Evolutionary conservation across 2,329 filamentous ascomycete genomes (phyloP), one percentile per base, ranked within the genome.

Genomic region (Purpureocillium takamizusanense): DNA sequence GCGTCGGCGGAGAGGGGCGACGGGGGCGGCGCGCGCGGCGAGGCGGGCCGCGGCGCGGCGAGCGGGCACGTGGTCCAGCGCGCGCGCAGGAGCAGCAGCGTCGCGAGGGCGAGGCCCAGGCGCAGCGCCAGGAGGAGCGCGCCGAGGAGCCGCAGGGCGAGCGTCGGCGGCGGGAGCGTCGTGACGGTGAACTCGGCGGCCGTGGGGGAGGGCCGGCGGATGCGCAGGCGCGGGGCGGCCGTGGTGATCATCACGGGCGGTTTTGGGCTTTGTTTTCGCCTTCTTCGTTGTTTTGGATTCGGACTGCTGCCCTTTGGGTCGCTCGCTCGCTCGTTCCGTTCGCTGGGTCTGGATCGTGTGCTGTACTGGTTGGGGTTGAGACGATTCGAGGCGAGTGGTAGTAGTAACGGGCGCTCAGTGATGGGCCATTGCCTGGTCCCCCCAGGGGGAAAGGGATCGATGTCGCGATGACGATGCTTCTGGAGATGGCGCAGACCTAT

Each of bases 141-240:
- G 36, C 70, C 59, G 15, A 73, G 54, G 27, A 72, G 46, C 31
- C 66, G 70, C 7, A 72, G 61, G 2, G 70, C 51, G 13, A 73
- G 43, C 1, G 72, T 72, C 4, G 63, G 56, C 0, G 66, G 62
- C 1, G 84, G 78, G 33, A 79, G 77, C 41, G 89, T 95, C 28
- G 89, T 92, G 40, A 95, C 86, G 23, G 84, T 94, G 70, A 90
- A 97, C 48, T 86, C 83, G 56, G 86, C 81, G n/a, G 92, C 95
- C 3, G 88, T 94, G 34, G 86, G 82, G 17, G 92, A 89, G 36
- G 86, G 84, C 16, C 78, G 75, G 47, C 78, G 72, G 43, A 74
- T 73, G 50, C 67, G 71, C 36, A 86, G 76, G 49, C 72, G 72
- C 9, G 78, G 75, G 1, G 66, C n/a, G n/a, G n/a, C 52, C 15